Evolutionary conservation across 495 filamentous ascomycete genomes (phyloP).

Genomic region (Penicillium argentinense): DNA sequence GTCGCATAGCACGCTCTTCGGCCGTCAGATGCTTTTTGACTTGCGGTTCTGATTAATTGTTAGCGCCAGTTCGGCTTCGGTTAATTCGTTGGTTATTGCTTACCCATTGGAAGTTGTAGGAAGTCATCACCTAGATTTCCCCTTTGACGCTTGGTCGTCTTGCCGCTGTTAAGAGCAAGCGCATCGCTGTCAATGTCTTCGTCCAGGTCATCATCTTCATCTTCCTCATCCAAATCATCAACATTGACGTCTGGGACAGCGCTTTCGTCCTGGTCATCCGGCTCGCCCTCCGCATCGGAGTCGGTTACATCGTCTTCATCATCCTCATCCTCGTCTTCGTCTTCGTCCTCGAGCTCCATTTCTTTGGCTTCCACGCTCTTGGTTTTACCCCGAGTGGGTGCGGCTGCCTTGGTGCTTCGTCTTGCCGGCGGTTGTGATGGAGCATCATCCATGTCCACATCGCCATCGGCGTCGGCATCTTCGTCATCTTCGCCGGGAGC

Average conservation of each 20-base stretch:
- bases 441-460: conserved; percentile 57
- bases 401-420: conserved; percentile 28
- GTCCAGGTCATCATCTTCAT: conserved; percentile 59
- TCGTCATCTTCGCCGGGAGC: conserved; percentile 60
- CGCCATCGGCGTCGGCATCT: conserved; percentile 55
- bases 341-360: conserved; percentile 54
- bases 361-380: conserved; percentile 62
- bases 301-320: conserved; percentile 58
- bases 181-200: conserved; percentile 68
- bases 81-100: conserved; percentile 5
- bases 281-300: conserved; percentile 52
- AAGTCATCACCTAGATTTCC: conserved; percentile 69
- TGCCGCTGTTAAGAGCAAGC: conserved; percentile 63
- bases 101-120: conserved; percentile 84
- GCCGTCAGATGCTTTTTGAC: conserved; percentile 90
- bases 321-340: conserved; percentile 45
- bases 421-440: conserved; percentile 42
- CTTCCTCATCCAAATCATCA: conserved; percentile 47
- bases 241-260: conserved; percentile 38
- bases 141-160: conserved; percentile 85
- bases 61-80: conserved; percentile 5
- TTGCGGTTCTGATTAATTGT: conserved; percentile 70
- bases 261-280: conserved; percentile 51
- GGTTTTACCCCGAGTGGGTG: conserved; percentile 34
- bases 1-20: conserved; percentile 91